Evolutionary conservation across 371 early-diverging fungal species (phyloP).

Genomic region (Syncephalastrum racemosum): DNA sequence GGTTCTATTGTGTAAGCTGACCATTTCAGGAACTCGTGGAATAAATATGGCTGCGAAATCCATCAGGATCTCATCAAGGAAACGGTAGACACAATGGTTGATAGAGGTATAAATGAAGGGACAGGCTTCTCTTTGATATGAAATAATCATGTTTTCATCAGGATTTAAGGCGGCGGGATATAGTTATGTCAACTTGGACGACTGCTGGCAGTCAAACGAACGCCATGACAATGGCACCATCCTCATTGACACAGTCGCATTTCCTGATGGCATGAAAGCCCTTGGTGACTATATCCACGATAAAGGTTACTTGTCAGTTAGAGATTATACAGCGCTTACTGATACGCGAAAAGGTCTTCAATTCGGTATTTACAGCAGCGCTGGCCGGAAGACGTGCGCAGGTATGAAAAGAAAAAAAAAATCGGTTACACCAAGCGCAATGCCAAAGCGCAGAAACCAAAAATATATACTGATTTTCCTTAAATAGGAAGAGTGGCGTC

Average conservation of each 20-base stretch:
- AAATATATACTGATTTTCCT: neutral
- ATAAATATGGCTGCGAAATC: constrained; percentile 36
- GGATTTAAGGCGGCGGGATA: constrained; percentile 29
- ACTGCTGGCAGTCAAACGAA: constrained; percentile 42
- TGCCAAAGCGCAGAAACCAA: no score
- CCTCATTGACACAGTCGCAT: constrained; percentile 28
- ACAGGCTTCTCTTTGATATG: neutral
- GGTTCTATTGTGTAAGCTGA: neutral
- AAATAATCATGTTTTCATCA: neutral
- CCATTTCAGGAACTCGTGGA: constrained; percentile 41
- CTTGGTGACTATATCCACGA: constrained; percentile 35
- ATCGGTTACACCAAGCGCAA: no score
- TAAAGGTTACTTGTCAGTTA: constrained; percentile 22
- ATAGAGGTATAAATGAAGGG: neutral
- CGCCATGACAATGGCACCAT: constrained; percentile 34
- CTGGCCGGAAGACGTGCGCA: constrained; percentile 20
- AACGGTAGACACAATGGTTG: constrained; percentile 33
- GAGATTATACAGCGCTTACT: no score
- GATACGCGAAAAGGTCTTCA: constrained; percentile 15
- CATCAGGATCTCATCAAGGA: constrained; percentile 26
- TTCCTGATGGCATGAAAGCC: constrained; percentile 39
- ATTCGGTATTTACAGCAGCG: constrained; percentile 32
- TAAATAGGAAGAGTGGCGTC: constrained; percentile 17
- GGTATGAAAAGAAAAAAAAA: constrained; percentile 1
- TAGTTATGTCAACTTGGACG: constrained; percentile 41